These are phyloP conservation scores for Kalmanozyma brasiliensis DNA, from an alignment of 1,284 basidiomycete genomes.

Conservation along the genomic window DNA sequence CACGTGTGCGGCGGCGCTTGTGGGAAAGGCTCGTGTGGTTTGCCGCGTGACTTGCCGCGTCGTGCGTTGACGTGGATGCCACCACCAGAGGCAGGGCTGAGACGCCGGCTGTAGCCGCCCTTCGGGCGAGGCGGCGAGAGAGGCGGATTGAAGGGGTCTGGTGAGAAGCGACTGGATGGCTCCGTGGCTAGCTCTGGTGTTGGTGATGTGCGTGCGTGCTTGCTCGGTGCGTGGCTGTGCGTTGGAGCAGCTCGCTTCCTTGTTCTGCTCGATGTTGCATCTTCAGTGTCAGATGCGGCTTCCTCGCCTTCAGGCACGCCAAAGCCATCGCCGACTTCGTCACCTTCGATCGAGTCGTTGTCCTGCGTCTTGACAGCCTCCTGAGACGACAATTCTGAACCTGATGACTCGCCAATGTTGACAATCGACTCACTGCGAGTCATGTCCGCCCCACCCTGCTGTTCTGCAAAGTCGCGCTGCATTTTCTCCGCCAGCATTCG, in stretches of 20 bases:
- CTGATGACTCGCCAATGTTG: conserved; percentile 13
- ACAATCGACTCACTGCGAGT: conserved; percentile 33
- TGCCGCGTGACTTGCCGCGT: conserved; percentile 20
- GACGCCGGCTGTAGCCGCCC: conserved; percentile 41
- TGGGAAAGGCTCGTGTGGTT: conserved; percentile 33
- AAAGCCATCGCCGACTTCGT: conserved; percentile 43
- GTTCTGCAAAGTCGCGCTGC: conserved; percentile 29
- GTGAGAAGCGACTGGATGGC: conserved; percentile 41
- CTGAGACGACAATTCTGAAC: conserved; percentile 6
- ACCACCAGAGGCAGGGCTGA: conserved; percentile 32
- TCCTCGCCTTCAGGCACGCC: conserved; percentile 26
- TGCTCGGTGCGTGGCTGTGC: background rate
- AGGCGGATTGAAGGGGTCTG: conserved; percentile 56
- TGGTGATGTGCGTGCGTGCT: background rate
- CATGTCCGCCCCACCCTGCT: conserved; percentile 10
- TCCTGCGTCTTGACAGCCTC: background rate
- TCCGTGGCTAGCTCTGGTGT: background rate
- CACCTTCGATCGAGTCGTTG: conserved; percentile 12
- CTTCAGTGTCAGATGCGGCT: background rate
- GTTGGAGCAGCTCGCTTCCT: conserved; percentile 7
- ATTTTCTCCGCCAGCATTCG: conserved; percentile 35
- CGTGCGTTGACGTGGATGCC: conserved; percentile 35
- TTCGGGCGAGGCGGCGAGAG: conserved; percentile 40
- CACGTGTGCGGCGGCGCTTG: conserved; percentile 34
- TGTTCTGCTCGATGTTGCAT: background rate